phyloP scores from a whole-genome alignment of 1,284 basidiomycete species.

The Ceratobasidium theobromae region DNA sequence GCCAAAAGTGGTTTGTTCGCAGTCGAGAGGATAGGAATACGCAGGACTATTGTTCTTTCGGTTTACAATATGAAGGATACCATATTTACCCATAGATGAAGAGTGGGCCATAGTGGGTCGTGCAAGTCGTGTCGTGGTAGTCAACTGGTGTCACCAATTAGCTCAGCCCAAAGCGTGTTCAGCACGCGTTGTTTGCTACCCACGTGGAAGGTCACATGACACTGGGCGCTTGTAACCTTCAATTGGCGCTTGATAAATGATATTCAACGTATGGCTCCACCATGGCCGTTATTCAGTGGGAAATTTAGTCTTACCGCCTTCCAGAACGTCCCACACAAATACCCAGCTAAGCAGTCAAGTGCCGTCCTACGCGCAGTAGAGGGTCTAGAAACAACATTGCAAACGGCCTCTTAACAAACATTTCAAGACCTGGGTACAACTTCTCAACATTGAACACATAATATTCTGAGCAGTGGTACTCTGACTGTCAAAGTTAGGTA shows the following conservation, averaged over 20 bases:
- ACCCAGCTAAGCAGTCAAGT: too few species aligned
- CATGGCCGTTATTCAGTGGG: too few species aligned
- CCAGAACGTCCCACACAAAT: too few species aligned
- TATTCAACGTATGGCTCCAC: not conserved
- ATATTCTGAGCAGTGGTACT: too few species aligned
- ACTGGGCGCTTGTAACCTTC: not conserved
- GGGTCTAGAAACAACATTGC: too few species aligned
- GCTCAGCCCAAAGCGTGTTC: conserved; percentile 26
- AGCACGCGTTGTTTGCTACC: conserved; percentile 32
- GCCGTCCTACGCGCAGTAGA: too few species aligned
- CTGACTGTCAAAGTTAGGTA: too few species aligned
- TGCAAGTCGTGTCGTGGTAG: conserved; percentile 29
- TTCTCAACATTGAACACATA: too few species aligned
- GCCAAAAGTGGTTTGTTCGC: conserved; percentile 64
- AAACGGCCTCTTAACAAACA: too few species aligned
- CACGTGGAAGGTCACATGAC: conserved; percentile 14
- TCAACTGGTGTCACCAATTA: conserved; percentile 13
- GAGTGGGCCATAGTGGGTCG: conserved; percentile 32
- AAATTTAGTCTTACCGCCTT: too few species aligned
- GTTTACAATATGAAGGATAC: conserved; percentile 32
- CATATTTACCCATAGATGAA: conserved; percentile 33
- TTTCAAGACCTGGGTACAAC: too few species aligned
- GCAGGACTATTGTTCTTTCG: conserved; percentile 41
- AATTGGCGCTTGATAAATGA: not conserved
- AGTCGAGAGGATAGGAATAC: conserved; percentile 69